Base-by-base conservation (phyloP, 352 stramenopile genomes). In the Aphanomyces astaci region DNA sequence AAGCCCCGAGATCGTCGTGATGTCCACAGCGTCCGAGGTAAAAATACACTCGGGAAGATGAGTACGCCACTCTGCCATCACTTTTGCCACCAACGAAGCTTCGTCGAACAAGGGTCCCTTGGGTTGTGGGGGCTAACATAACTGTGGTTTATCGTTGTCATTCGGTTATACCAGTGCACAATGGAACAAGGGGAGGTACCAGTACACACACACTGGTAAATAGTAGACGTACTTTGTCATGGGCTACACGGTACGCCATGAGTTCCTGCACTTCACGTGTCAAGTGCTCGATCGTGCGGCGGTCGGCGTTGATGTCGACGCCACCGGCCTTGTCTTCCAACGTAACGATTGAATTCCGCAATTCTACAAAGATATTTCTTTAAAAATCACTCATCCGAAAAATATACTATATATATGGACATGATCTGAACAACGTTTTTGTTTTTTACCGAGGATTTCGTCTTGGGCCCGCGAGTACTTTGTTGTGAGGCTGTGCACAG, bases 401-500 rank as follows among this genome's bases (percentile, higher is more conserved):
- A n/a, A n/a, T n/a, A n/a, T n/a, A n/a, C n/a, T n/a, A n/a, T n/a
- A n/a, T n/a, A n/a, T n/a, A n/a, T n/a, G n/a, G n/a, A n/a, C n/a
- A n/a, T n/a, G n/a, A n/a, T n/a, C n/a, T n/a, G n/a, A n/a, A n/a
- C n/a, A n/a, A n/a, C n/a, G n/a, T n/a, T n/a, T n/a, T n/a, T n/a
- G n/a, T n/a, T n/a, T n/a, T n/a, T n/a, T n/a, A n/a, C n/a, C n/a
- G n/a, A n/a, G n/a, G n/a, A 91, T 84, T 71, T 90, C 81, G 7
- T 92, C 84, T 60, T 78, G 86, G 2, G 80, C 80, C 48, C 86
- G 80, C 43, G 86, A 78, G 64, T 89, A 92, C 49, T 85, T 80
- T 43, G 72, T 76, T 24, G 76, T 80, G 25, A 89, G 74, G 43
- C 86, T 78, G 53, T 84, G 71, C 0, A 89, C 49, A 1, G 74